These are phyloP conservation scores for Beauveria medogensis DNA, from an alignment of 2,329 filamentous ascomycete species.

Conservation along the genomic window DNA sequence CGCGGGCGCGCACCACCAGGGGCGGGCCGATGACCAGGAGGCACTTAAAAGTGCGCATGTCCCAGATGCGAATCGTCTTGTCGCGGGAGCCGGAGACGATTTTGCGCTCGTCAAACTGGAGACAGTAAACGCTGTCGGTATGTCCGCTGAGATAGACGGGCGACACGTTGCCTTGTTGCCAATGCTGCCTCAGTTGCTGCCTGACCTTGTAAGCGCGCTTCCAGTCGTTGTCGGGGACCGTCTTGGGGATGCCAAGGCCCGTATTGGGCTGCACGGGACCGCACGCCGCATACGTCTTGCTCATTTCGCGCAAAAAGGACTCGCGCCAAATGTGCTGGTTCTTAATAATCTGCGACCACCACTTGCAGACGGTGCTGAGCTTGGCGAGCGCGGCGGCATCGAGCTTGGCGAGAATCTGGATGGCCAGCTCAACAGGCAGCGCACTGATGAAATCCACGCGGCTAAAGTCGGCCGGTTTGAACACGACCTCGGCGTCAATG, in stretches of 20 bases:
- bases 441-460: constrained; percentile 49
- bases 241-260: constrained; percentile 48
- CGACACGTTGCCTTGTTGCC: constrained; percentile 69
- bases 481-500: constrained; percentile 24
- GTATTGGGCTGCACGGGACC: constrained; percentile 42
- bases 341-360: constrained; percentile 39
- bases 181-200: constrained; percentile 66
- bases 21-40: constrained; percentile 77
- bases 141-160: constrained; percentile 90
- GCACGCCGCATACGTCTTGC: constrained; percentile 51
- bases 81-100: constrained; percentile 96
- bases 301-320: constrained; percentile 54
- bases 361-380: constrained; percentile 41
- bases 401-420: constrained; percentile 49
- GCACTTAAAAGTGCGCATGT: constrained; percentile 82
- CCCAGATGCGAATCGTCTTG: constrained; percentile 92
- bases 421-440: constrained; percentile 50
- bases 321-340: constrained; percentile 57
- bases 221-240: constrained; percentile 66
- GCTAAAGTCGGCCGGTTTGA: constrained; percentile 35
- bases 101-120: constrained; percentile 97
- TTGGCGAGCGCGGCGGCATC: constrained; percentile 44
- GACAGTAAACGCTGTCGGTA: constrained; percentile 91
- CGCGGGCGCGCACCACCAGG: constrained; percentile 46
- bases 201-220: constrained; percentile 75